Evolutionary conservation across 192 early-diverging fungal species (phyloP).

Genomic region (Podochytrium sp.): DNA sequence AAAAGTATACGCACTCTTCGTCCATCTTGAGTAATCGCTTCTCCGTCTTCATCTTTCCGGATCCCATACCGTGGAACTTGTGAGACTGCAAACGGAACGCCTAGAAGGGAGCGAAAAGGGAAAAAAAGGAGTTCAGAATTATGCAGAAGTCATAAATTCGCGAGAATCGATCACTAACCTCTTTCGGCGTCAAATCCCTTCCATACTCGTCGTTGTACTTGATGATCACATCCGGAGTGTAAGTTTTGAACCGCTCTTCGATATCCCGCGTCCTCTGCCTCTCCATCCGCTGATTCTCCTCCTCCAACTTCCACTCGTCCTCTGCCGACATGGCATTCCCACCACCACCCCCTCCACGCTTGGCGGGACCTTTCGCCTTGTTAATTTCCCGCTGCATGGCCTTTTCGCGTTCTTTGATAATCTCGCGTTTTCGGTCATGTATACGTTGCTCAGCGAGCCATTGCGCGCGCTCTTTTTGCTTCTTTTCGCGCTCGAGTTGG

Average conservation of each 20-base stretch:
- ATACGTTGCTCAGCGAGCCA: conserved; percentile 75
- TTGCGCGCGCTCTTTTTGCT: conserved; percentile 59
- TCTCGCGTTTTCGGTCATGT: conserved; percentile 55
- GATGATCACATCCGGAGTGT: conserved; percentile 87
- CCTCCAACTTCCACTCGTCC: conserved; percentile 56
- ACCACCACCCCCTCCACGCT: conserved; percentile 3
- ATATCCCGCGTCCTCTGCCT: conserved; percentile 41
- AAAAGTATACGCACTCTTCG: conserved; percentile 62
- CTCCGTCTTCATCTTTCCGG: conserved; percentile 94
- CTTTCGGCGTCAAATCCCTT: conserved; percentile 77
- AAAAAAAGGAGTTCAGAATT: not conserved
- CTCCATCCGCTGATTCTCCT: conserved; percentile 45
- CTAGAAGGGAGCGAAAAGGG: conserved; percentile 33
- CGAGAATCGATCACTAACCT: conserved; percentile 52
- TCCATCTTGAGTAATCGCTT: conserved; percentile 81
- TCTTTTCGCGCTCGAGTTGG: conserved; percentile 65
- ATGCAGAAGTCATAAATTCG: conserved; percentile 4
- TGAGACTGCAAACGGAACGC: conserved; percentile 91
- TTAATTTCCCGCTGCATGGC: conserved; percentile 53
- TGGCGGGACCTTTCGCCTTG: conserved; percentile 41
- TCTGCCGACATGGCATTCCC: conserved; percentile 65
- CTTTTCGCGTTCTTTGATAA: conserved; percentile 73
- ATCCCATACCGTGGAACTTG: conserved; percentile 93
- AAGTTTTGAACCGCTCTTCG: conserved; percentile 81
- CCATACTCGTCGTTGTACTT: conserved; percentile 93